These are phyloP conservation scores for Hanseniaspora lachancei DNA, from an alignment of 805 yeast species.

Conservation along the genomic window DNA sequence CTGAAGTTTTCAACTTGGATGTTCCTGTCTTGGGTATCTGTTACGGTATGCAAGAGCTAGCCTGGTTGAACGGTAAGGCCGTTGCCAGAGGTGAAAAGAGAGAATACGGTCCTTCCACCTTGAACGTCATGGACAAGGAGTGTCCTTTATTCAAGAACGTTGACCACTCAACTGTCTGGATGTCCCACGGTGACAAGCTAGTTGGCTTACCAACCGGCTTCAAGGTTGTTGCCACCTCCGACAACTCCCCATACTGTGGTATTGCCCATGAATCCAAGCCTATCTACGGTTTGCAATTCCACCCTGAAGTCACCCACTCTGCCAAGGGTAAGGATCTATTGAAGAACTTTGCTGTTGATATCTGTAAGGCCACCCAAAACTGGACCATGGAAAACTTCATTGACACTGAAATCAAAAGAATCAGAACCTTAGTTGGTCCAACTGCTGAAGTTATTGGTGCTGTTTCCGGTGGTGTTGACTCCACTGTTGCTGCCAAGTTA, in stretches of 20 bases:
- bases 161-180: constrained; percentile 94
- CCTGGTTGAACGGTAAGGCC: constrained; percentile 86
- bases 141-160: constrained; percentile 75
- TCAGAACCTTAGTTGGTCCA: constrained; percentile 84
- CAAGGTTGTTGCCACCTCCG: constrained; percentile 79
- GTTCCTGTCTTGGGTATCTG: constrained; percentile 97
- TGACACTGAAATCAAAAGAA: constrained; percentile 90
- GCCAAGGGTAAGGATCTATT: constrained; percentile 75
- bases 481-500: constrained; percentile 96
- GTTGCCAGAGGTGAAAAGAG: constrained; percentile 94
- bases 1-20: constrained; percentile 71
- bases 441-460: constrained; percentile 99
- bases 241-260: constrained; percentile 92
- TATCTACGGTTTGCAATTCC: constrained; percentile 95
- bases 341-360: constrained; percentile 82
- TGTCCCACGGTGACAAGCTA: constrained; percentile 97
- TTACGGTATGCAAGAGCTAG: constrained; percentile 98
- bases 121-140: constrained; percentile 53
- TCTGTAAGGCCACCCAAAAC: constrained; percentile 75
- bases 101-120: constrained; percentile 93
- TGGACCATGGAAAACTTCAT: constrained; percentile 98
- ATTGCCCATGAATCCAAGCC: constrained; percentile 59
- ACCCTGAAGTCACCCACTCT: constrained; percentile 97
- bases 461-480: constrained; percentile 98
- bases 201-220: constrained; percentile 80